Conservation (phyloP, 2,329 filamentous ascomycete species). For the Dactylellina haptotyla region DNA sequence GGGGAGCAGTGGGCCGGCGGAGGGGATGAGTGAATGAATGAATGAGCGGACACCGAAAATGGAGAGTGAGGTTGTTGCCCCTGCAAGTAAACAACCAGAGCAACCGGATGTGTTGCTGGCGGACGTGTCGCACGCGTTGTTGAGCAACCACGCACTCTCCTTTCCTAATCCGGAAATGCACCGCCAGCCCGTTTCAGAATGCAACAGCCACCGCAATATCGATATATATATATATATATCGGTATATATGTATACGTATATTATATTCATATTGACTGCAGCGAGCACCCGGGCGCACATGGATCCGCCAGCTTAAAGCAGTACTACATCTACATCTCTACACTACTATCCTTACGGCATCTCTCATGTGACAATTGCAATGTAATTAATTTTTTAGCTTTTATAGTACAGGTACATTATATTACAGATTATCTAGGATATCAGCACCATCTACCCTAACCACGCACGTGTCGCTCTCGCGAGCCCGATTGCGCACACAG, state of each 20-base stretch:
- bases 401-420: conserved; percentile 40
- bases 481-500: no score
- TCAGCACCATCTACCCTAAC: not conserved
- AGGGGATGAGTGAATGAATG: not conserved
- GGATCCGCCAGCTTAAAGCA: no score
- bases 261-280: no score
- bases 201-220: not conserved
- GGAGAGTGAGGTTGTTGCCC: not conserved
- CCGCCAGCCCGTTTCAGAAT: not conserved
- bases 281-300: no score
- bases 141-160: conserved; percentile 13
- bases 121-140: conserved; percentile 39
- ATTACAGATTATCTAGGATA: conserved; percentile 24
- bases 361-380: no score
- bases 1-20: not conserved
- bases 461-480: no score
- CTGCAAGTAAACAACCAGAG: conserved; percentile 37
- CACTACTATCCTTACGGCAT: no score
- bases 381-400: conserved; percentile 6
- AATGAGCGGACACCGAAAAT: not conserved
- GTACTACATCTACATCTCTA: no score
- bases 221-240: not conserved
- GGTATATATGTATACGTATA: no score
- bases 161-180: conserved; percentile 13
- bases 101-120: conserved; percentile 23